These are phyloP conservation scores for Vitis rupestris DNA, from an alignment of 164 flowering plant genomes.

Conservation along the genomic window DNA sequence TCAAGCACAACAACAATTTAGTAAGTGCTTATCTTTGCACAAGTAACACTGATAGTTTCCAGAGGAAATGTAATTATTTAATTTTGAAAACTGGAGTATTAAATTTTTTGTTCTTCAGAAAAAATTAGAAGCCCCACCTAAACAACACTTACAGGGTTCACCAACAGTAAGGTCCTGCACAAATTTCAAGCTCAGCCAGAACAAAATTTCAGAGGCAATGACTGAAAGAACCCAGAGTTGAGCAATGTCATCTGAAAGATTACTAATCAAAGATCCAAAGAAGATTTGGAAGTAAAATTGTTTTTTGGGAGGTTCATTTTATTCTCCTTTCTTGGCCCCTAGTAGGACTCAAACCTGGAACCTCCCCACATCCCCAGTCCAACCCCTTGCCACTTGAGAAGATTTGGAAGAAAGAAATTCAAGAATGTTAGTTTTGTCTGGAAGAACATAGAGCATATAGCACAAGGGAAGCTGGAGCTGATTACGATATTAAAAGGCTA, in stretches of 20 bases:
- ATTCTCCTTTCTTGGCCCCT: no score
- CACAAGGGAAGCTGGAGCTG: neutral
- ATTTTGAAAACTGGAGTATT: neutral
- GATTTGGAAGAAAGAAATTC: neutral
- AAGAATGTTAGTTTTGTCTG: neutral
- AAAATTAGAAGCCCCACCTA: neutral
- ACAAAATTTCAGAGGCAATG: no score
- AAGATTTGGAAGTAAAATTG: neutral
- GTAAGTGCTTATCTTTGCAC: neutral
- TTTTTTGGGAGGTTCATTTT: no score
- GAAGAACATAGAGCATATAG: neutral
- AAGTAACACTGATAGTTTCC: conserved; percentile 2
- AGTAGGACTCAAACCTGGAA: no score
- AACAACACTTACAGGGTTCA: neutral
- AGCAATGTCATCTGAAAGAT: no score
- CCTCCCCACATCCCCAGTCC: no score
- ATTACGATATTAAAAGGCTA: neutral
- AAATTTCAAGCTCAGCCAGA: no score
- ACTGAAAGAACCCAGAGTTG: no score
- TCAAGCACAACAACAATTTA: conserved; percentile 17
- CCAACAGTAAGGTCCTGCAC: neutral
- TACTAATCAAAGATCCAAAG: neutral
- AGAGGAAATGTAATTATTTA: neutral
- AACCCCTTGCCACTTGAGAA: no score
- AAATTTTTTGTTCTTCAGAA: neutral